These are phyloP conservation scores for Cryoendolithus antarcticus DNA, from an alignment of 2,329 filamentous ascomycete genomes.

Conservation along the genomic window DNA sequence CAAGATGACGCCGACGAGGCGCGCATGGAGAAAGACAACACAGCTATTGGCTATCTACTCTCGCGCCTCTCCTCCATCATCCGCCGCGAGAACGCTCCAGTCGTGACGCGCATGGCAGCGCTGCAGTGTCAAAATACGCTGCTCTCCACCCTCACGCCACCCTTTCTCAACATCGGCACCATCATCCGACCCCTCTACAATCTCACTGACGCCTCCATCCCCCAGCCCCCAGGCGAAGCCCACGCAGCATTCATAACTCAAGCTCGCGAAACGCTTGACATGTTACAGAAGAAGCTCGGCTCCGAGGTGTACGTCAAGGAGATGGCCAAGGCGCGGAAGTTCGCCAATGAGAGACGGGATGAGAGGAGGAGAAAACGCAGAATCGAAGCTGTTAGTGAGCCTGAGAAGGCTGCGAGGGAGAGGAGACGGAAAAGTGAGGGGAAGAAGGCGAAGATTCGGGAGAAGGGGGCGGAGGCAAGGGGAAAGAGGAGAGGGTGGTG, in stretches of 20 bases:
- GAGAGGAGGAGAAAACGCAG: slow-evolving; percentile 71
- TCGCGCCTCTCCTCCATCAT: slow-evolving; percentile 66
- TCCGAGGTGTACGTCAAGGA: slow-evolving; percentile 65
- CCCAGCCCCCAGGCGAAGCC: slow-evolving; percentile 40
- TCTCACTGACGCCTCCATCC: slow-evolving; percentile 63
- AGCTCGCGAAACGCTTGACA: slow-evolving; percentile 65
- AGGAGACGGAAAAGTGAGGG: slow-evolving; percentile 77
- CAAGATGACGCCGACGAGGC: slow-evolving; percentile 35
- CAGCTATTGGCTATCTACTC: slow-evolving; percentile 62
- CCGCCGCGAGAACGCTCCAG: slow-evolving; percentile 54
- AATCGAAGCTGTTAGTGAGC: slow-evolving; percentile 73
- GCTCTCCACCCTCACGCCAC: slow-evolving; percentile 45
- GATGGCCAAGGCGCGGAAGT: slow-evolving; percentile 59
- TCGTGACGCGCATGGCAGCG: slow-evolving; percentile 54
- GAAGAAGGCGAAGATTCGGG: slow-evolving; percentile 74
- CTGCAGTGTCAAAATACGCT: slow-evolving; percentile 64
- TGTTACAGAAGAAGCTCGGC: slow-evolving; percentile 75
- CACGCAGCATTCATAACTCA: slow-evolving; percentile 61
- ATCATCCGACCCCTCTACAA: slow-evolving; percentile 63
- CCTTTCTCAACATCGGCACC: slow-evolving; percentile 51
- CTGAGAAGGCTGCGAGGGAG: slow-evolving; percentile 62
- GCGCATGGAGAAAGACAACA: slow-evolving; percentile 26
- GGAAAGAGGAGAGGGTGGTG: slow-evolving; percentile 59
- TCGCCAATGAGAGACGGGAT: slow-evolving; percentile 59
- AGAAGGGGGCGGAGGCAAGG: slow-evolving; percentile 60